Evolutionary conservation across 2,329 filamentous ascomycete species (phyloP), one percentile per base, ranked within the genome.

Genomic region (Arthrobotrys pseudoclavata): DNA sequence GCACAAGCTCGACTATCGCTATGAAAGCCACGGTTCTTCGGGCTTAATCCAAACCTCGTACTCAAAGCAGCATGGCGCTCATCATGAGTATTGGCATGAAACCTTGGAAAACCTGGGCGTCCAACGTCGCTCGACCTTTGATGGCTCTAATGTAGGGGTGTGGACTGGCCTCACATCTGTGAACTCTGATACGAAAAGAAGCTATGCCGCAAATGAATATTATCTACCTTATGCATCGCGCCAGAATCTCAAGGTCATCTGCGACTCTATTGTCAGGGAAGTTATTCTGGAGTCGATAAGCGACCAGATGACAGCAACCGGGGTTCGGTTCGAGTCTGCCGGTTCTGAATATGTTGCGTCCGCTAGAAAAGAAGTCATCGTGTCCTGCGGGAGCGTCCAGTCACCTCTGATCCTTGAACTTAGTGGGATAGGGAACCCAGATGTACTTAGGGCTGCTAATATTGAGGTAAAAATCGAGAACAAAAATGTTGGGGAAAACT

Each of bases 331-430:
- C 79, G 83, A 79, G 7, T 81, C 83, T 29, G 81, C 82, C 4
- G 85, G 84, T 1, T 77, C 82, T 2, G 55, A 62, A 42, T 66
- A 69, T 20, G 29, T 52, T 37, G 71, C 42, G 1, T 40, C n/a
- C 4, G 71, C 84, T 79, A 9, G 83, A 80, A 79, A 82, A 63
- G 89, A 91, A 79, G 85, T 90, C 10, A 86, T 91, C 42, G 82
- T 91, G 1, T 86, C 87, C 3, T 88, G 88, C 0, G 90, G 90
- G 0, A 86, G 85, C 29, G 83, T 88, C 47, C 86, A 87, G 81
- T 89, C 87, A 9, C 89, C 86, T 4, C 88, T 87, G 82, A 83
- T 89, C 15, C 85, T 88, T n/a, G 89, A 91, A 79, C 83, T 90
- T 1, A 90, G 88, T 0, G 89, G 89, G 0, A 85, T 91, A 45